Evolutionary conservation across 202 grass and related monocot species (phyloP).

Genomic region (Dendrocalamus latiflorus): DNA sequence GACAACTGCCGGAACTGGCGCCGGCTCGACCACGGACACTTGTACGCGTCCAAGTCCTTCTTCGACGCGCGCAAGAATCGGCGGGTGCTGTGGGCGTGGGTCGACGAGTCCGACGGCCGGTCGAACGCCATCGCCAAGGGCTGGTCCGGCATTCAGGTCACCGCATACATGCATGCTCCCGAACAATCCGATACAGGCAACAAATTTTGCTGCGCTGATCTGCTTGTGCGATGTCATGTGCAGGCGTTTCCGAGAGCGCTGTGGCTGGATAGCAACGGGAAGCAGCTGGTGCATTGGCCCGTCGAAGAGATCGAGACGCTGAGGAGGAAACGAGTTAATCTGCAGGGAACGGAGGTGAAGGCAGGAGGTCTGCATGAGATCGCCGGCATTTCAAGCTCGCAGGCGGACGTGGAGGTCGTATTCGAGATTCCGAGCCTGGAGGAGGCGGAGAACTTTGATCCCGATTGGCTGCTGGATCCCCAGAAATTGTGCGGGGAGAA

Average conservation of each 20-base stretch:
- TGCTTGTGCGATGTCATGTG: too few relatives aligned
- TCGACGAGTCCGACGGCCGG: too few relatives aligned
- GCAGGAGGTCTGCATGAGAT: constrained; percentile 50
- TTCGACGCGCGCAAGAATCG: constrained; percentile 44
- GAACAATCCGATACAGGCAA: not conserved
- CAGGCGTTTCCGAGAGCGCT: constrained; percentile 62
- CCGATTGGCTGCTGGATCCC: constrained; percentile 40
- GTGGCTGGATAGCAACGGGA: constrained; percentile 60
- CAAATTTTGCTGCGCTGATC: too few relatives aligned
- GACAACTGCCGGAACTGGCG: constrained; percentile 49
- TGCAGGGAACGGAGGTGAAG: constrained; percentile 20
- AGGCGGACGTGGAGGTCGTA: constrained; percentile 63
- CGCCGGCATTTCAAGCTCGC: constrained; percentile 36
- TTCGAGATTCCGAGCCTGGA: constrained; percentile 44
- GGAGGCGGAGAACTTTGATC: constrained; percentile 28
- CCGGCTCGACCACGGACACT: constrained; percentile 59
- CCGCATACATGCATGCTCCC: not conserved
- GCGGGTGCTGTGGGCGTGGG: constrained; percentile 59
- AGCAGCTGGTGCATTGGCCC: constrained; percentile 63
- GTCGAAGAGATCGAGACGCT: constrained; percentile 71
- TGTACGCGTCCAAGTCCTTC: constrained; percentile 85
- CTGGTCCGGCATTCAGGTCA: too few relatives aligned
- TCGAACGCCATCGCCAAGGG: too few relatives aligned
- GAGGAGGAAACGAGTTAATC: constrained; percentile 28
- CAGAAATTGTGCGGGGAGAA: constrained; percentile 50